These are phyloP conservation scores for Spergularia bocconei DNA, from an alignment of 148 eudicot species.

Conservation along the genomic window DNA sequence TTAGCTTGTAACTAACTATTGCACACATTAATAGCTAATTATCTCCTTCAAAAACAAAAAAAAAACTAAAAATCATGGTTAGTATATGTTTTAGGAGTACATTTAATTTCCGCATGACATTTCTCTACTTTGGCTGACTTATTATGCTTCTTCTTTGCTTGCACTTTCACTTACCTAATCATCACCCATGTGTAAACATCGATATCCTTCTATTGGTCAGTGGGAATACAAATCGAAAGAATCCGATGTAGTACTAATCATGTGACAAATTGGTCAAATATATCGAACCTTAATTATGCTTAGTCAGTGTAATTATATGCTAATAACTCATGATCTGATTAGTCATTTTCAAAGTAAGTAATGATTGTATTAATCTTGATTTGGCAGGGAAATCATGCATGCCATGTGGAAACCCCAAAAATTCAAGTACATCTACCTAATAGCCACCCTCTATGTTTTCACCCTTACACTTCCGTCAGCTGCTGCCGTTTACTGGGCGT, in stretches of 20 bases:
- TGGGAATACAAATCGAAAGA: neutral
- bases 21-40: no score
- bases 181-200: conserved; percentile 19
- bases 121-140: conserved; percentile 7
- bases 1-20: no score
- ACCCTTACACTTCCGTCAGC: conserved; percentile 84
- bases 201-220: neutral
- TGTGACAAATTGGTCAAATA: neutral
- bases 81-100: no score
- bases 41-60: no score
- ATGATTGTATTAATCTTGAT: conserved; percentile 3
- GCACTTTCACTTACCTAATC: conserved; percentile 20
- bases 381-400: conserved; percentile 65
- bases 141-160: neutral
- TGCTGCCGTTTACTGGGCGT: conserved; percentile 81
- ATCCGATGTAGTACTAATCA: neutral
- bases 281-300: neutral
- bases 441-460: conserved; percentile 82
- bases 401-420: conserved; percentile 89
- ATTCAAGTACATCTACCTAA: conserved; percentile 83
- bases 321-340: neutral
- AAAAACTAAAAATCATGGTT: no score
- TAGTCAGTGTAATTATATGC: neutral
- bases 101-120: neutral
- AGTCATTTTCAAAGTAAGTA: neutral